Evolutionary conservation across 31 red algal genomes (phyloP).

Genomic region (Odonthalia washingtoniensis): DNA sequence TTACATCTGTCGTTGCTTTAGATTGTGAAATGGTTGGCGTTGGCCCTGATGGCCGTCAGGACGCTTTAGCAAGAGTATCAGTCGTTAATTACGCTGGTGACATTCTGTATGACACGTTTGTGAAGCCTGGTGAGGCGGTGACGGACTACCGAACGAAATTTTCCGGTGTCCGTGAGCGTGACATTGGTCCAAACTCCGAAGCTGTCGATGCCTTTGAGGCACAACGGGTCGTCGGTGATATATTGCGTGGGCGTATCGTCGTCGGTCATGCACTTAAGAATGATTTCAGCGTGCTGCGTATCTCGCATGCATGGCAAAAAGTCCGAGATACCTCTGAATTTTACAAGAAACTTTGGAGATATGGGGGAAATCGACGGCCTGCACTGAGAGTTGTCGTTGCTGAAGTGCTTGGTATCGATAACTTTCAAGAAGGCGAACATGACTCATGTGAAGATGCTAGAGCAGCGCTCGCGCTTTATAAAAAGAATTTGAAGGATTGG

Average conservation of each 20-base stretch:
- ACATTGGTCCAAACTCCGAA: slow-evolving; percentile 54
- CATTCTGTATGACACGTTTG: slow-evolving; percentile 89
- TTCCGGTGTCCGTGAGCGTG: slow-evolving; percentile 76
- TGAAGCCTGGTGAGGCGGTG: slow-evolving; percentile 74
- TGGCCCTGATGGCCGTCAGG: slow-evolving; percentile 70
- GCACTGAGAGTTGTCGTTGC: slow-evolving; percentile 76
- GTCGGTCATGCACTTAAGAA: slow-evolving; percentile 97
- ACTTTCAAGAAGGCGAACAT: slow-evolving; percentile 85
- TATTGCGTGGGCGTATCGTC: slow-evolving; percentile 80
- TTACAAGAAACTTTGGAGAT: slow-evolving; percentile 59
- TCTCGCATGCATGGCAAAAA: slow-evolving; percentile 78
- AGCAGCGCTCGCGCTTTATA: slow-evolving; percentile 91
- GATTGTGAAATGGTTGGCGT: slow-evolving; percentile 99
- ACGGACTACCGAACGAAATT: slow-evolving; percentile 89
- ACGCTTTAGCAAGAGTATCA: slow-evolving; percentile 92
- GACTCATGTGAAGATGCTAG: slow-evolving; percentile 94
- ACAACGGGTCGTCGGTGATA: slow-evolving; percentile 66
- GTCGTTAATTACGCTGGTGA: slow-evolving; percentile 88
- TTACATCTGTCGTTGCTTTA: slow-evolving; percentile 74
- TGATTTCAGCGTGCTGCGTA: slow-evolving; percentile 83
- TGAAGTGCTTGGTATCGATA: slow-evolving; percentile 73
- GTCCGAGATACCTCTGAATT: slow-evolving; percentile 75
- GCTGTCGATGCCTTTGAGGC: slow-evolving; percentile 75
- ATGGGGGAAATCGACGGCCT: slow-evolving; percentile 43
- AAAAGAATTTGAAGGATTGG: slow-evolving; percentile 80